phyloP scores from a whole-genome alignment of 2,329 filamentous ascomycete species.

The Claviceps purpurea region DNA sequence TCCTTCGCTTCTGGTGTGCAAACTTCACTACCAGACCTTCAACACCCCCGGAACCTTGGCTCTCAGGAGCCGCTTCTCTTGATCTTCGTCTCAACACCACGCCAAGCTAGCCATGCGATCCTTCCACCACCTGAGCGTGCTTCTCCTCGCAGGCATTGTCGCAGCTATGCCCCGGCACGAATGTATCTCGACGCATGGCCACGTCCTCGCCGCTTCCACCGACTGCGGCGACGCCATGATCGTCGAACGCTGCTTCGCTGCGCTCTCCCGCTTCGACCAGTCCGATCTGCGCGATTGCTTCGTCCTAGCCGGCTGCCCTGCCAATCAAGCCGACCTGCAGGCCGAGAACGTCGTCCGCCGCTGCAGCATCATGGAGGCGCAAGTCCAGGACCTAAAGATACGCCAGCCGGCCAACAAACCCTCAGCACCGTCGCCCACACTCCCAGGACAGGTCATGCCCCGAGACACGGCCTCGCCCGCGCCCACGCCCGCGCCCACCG shows the following conservation, averaged over 20 bases:
- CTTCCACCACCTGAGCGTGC: neutral
- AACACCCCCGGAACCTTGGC: no score
- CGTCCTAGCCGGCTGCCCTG: constrained; percentile 21
- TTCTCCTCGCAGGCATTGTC: constrained; percentile 22
- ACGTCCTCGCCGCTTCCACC: constrained; percentile 23
- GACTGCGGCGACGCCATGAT: constrained; percentile 30
- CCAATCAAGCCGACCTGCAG: constrained; percentile 16
- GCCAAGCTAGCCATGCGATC: neutral
- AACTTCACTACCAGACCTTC: no score
- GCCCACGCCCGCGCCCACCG: neutral
- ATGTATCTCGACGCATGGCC: constrained; percentile 27
- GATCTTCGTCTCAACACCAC: no score
- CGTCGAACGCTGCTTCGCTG: constrained; percentile 29
- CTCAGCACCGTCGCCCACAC: neutral
- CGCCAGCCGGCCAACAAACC: constrained; percentile 11
- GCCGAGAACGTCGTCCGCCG: constrained; percentile 16
- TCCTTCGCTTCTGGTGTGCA: no score
- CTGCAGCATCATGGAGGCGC: constrained; percentile 16
- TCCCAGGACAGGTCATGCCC: neutral
- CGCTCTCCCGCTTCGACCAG: constrained; percentile 17
- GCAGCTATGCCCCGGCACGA: constrained; percentile 19
- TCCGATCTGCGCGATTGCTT: constrained; percentile 26
- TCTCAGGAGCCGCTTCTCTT: no score
- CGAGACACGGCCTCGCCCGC: neutral
- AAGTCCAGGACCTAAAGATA: constrained; percentile 16